Evolutionary conservation across 1,139 yeast species (phyloP), one percentile per base, ranked within the genome.

Genomic region (Pichia sp.): DNA sequence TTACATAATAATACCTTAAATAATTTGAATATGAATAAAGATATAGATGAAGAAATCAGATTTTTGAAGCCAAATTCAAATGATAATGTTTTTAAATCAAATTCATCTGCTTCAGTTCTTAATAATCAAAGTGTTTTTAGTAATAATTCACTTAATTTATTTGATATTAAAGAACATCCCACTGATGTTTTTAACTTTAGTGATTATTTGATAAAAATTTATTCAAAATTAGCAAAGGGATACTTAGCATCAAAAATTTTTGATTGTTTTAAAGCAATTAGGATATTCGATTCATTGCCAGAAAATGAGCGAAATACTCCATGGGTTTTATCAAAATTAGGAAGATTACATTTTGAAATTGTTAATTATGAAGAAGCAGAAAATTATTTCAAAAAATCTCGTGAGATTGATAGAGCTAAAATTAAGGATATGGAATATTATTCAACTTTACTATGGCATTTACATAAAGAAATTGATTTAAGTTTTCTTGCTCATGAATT

Each of bases 381-480:
- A 50, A 62, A 68, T 41, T 80, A 74, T 55, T 92, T 86, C 57
- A 66, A 69, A 29, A 72, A 72, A 54, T 68, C 92, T 45, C 73
- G 96, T 42, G 68, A 67, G 46, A 51, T 81, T 25, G 96, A 89
- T 63, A 76, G 94, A 37, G 84, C 92, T n/a, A 70, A 97, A 46
- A 62, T 83, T 27, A 81, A 80, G 50, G 97, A 89, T 60, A 87
- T 92, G 95, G 97, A 92, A 59, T 80, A 82, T 57, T 89, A 78
- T 59, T 87, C 96, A 1, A 92, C 97, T 0, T 68, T 89, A 32
- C 70, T 92, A 48, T 92, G 99, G 99, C 98, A 92, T 66, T 67
- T 89, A 45, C 89, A 85, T 49, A 83, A 82, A 55, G 90, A 85
- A 48, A 78, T 80, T n/a, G 92, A 83, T 47, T 69, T 92, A 42